phyloP scores from a whole-genome alignment of 768 basidiomycete genomes.

The Hemileccinum rubropunctum region DNA sequence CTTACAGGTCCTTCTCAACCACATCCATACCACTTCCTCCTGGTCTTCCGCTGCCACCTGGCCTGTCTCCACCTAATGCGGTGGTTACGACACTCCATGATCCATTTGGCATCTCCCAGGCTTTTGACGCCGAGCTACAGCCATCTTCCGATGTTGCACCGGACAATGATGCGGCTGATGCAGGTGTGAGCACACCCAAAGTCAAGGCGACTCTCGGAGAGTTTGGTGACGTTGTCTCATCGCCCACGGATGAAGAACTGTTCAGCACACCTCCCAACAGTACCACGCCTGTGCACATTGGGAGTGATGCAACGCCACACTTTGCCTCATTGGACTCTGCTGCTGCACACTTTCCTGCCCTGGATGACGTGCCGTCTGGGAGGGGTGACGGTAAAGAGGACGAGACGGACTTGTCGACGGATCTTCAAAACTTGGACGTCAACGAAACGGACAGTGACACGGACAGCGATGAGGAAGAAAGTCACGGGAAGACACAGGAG shows the following conservation, averaged over 20 bases:
- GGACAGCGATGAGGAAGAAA: constrained; percentile 44
- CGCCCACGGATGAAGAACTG: constrained; percentile 44
- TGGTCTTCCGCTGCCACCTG: constrained; percentile 15
- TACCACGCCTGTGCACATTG: constrained; percentile 23
- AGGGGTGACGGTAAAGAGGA: constrained; percentile 30
- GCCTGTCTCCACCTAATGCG: constrained; percentile 7
- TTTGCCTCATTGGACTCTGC: constrained; percentile 26
- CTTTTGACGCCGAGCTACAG: constrained; percentile 15
- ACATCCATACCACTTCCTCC: constrained; percentile 38
- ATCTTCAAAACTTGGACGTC: constrained; percentile 56
- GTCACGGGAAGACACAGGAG: constrained; percentile 29
- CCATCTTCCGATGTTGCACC: constrained; percentile 13
- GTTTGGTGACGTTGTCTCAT: constrained; percentile 22
- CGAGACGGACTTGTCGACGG: constrained; percentile 52
- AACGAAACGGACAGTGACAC: constrained; percentile 54
- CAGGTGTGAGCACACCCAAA: constrained; percentile 20
- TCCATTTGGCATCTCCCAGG: constrained; percentile 51
- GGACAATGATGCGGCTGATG: constrained; percentile 22
- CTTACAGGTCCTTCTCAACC: constrained; percentile 52
- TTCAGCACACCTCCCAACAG: constrained; percentile 62
- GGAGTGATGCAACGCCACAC: constrained; percentile 13
- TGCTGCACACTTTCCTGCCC: constrained; percentile 35
- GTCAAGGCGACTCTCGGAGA: constrained; percentile 9
- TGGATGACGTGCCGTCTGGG: constrained; percentile 30
- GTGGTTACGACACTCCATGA: constrained; percentile 31